phyloP scores from a whole-genome alignment of 306 rosid species.

The Psophocarpus tetragonolobus region DNA sequence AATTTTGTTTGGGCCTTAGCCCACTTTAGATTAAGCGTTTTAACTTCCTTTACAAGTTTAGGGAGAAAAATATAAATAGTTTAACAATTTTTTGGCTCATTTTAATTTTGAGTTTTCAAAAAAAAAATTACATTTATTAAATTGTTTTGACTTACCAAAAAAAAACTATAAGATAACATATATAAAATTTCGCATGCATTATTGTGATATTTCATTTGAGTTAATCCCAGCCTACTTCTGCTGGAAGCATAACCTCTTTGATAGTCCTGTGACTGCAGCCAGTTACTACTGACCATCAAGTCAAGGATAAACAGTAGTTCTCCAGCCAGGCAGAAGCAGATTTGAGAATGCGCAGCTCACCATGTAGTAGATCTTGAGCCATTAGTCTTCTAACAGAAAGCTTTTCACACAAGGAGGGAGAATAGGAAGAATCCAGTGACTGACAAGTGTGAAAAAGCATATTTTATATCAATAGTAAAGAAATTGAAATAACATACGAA shows the following conservation, averaged over 20 bases:
- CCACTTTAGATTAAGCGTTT: too few relatives aligned
- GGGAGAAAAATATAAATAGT: too few relatives aligned
- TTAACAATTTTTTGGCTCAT: too few relatives aligned
- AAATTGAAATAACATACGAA: conserved; percentile 17
- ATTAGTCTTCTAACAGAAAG: conserved; percentile 46
- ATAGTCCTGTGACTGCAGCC: not conserved
- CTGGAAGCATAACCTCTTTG: not conserved
- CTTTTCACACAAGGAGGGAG: conserved; percentile 28
- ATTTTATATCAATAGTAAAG: not conserved
- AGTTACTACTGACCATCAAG: not conserved
- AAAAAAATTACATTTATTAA: too few relatives aligned
- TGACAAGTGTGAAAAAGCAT: conserved; percentile 23
- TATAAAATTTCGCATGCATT: not conserved
- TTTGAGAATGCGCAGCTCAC: conserved; percentile 67
- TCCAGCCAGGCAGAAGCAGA: conserved; percentile 65
- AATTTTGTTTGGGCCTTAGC: too few relatives aligned
- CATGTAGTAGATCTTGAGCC: conserved; percentile 64
- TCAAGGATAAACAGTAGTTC: conserved; percentile 53
- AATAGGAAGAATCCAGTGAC: conserved; percentile 45
- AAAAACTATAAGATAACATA: not conserved
- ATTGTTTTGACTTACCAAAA: too few relatives aligned
- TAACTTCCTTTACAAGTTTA: too few relatives aligned
- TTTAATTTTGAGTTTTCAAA: too few relatives aligned
- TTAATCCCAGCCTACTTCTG: not conserved
- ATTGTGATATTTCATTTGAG: not conserved